These are phyloP conservation scores for Apiospora pterosperma DNA, from an alignment of 2,329 filamentous ascomycete genomes.

Conservation along the genomic window DNA sequence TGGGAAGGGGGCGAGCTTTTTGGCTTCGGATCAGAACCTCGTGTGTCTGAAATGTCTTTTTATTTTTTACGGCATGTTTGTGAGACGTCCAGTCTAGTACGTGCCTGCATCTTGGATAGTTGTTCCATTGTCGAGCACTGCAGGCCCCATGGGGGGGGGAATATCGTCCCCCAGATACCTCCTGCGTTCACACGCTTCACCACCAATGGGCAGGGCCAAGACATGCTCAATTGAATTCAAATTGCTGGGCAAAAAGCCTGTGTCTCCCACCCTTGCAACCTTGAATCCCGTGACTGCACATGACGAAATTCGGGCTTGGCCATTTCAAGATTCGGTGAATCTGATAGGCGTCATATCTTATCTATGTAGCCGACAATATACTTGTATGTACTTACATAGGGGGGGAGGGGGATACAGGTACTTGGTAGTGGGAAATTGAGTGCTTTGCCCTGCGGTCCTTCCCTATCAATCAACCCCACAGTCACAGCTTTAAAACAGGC, in stretches of 20 bases:
- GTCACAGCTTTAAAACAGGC: background rate
- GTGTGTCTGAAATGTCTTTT: background rate
- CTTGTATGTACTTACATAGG: background rate
- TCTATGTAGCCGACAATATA: background rate
- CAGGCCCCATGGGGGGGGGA: background rate
- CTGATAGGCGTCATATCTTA: background rate
- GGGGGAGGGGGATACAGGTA: too few species aligned
- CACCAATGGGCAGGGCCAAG: background rate
- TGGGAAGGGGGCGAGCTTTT: background rate
- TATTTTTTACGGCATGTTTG: background rate
- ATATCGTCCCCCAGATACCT: background rate
- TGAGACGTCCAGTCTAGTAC: background rate
- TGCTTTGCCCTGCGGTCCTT: background rate
- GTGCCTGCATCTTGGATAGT: background rate
- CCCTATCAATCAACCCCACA: background rate
- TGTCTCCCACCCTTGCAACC: background rate
- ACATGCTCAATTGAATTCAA: slow-evolving; percentile 1
- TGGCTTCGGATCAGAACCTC: background rate
- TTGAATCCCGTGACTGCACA: background rate
- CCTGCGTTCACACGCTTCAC: background rate
- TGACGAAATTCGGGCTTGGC: background rate
- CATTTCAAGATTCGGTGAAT: background rate
- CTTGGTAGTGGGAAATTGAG: background rate
- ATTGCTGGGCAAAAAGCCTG: background rate
- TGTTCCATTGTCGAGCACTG: slow-evolving; percentile 1